Evolutionary conservation across 1,284 basidiomycete species (phyloP), one percentile per base, ranked within the genome.

Genomic region (Laetiporus sulphureus): DNA sequence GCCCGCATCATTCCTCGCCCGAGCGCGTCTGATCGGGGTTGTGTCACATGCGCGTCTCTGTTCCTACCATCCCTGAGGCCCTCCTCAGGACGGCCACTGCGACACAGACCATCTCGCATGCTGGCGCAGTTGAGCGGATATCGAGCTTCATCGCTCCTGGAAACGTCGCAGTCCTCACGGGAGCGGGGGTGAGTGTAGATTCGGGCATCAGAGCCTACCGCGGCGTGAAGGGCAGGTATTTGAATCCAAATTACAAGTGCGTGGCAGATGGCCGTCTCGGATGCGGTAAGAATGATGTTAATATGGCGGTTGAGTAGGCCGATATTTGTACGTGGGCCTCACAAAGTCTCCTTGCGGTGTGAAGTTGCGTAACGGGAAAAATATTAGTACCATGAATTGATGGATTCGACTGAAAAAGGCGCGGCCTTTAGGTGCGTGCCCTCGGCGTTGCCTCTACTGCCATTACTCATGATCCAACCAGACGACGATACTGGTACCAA

Each of bases 151-250:
- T 95, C 10, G 61, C 68, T 0, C 65, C 69, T 2, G 88, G 87
- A 30, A 81, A 79, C 61, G 79, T 80, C 22, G 65, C 83, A 0
- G 66, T 93, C 4, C 60, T 97, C 38, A 94, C 91, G 0, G 92
- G 92, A 0, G 92, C 92, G 0, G 92, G 93, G 3, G 86, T 95
- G 45, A 91, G 86, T 57, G 92, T 95, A 16, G 92, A 96, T 59
- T 89, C 83, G 15, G 92, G 92, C 21, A 93, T 96, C 45, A 71
- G 90, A 50, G 91, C 91, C 12, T 93, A 94, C 62, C 69, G 90
- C 48, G 90, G 89, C 3, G 72, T 75, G 46, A 83, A 91, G 56
- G 90, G 91, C 19, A 71, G 79, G 49, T 93, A 93, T 64, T 79
- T 86, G 74, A 92, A 93, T 60, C 91, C 90, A 5, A 90, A 92